A percentile compares a stretch with the other conserved stretches of the same genome.
These are phyloP conservation scores for Oryza officinalis DNA, from an alignment of 176 grass and related monocot species.

Conservation along the genomic window DNA sequence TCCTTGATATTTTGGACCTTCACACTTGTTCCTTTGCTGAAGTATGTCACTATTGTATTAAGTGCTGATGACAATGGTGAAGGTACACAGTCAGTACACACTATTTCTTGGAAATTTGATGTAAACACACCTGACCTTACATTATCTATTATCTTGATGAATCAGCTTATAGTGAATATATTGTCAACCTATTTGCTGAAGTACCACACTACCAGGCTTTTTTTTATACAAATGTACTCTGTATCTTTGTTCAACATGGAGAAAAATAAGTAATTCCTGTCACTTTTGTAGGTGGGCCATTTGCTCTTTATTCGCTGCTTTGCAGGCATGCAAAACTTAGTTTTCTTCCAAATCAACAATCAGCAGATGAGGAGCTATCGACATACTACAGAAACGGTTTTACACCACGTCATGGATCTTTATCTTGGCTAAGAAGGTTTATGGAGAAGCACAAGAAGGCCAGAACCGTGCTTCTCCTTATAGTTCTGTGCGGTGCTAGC, in stretches of 20 bases:
- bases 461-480: constrained; percentile 69
- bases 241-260: constrained; percentile 12
- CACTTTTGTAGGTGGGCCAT: constrained; percentile 80
- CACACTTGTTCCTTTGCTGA: constrained; percentile 90
- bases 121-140: neutral
- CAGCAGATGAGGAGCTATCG: constrained; percentile 93
- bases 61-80: constrained; percentile 87
- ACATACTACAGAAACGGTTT: constrained; percentile 72
- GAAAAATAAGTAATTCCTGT: constrained; percentile 9
- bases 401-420: constrained; percentile 38
- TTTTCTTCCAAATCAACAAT: constrained; percentile 94
- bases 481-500: constrained; percentile 87
- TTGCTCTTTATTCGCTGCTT: constrained; percentile 92
- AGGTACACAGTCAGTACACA: constrained; percentile 63
- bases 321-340: constrained; percentile 96
- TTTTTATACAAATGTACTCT: neutral
- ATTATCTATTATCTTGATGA: constrained; percentile 21
- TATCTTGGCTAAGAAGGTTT: constrained; percentile 76
- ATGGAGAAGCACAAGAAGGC: constrained; percentile 86
- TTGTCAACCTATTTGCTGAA: constrained; percentile 8
- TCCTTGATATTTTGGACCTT: constrained; percentile 97
- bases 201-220: neutral
- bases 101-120: neutral
- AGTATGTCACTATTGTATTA: constrained; percentile 82
- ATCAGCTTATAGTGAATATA: neutral